Percentiles rank a stretch among this genome's conserved stretches.
These are phyloP conservation scores for Groenewaldozyma sp. DNA, from an alignment of 1,139 yeast genomes.

Conservation along the genomic window DNA sequence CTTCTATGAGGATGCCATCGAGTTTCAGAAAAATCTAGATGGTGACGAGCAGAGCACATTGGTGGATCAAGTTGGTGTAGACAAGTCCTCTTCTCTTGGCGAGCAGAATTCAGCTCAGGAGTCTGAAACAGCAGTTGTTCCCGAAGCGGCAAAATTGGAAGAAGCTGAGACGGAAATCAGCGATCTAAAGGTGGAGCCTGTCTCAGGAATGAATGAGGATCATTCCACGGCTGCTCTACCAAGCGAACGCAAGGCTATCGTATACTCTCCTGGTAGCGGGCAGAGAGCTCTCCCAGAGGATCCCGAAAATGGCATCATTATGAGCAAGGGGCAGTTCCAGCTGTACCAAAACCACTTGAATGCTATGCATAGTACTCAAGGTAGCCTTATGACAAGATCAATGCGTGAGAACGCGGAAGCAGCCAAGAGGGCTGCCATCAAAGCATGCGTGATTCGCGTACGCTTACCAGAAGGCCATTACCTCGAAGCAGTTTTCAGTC, in stretches of 20 bases:
- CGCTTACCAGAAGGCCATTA: conserved; percentile 29
- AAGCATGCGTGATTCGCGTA: conserved; percentile 20
- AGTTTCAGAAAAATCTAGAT: conserved; percentile 12
- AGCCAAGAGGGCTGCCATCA: conserved; percentile 17
- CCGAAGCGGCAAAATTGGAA: neutral
- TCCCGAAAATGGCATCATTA: conserved; percentile 10
- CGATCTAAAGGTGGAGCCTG: neutral
- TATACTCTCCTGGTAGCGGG: conserved; percentile 15
- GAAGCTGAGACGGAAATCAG: neutral
- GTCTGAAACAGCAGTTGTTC: neutral
- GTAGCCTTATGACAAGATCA: conserved; percentile 24
- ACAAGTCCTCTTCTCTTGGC: neutral
- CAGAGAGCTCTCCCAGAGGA: neutral
- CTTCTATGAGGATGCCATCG: conserved; percentile 17
- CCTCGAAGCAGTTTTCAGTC: conserved; percentile 24
- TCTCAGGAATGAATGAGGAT: neutral
- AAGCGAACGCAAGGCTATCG: conserved; percentile 13
- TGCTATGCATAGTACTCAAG: conserved; percentile 17
- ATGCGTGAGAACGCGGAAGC: conserved; percentile 21
- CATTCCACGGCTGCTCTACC: neutral
- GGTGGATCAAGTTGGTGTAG: neutral
- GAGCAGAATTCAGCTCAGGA: neutral
- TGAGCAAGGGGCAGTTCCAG: conserved; percentile 17
- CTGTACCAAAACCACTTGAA: conserved; percentile 21
- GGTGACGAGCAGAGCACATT: neutral